Evolutionary conservation across 371 early-diverging fungal species (phyloP), one percentile per base, ranked within the genome.

Genomic region (Syncephalastrum sp.): DNA sequence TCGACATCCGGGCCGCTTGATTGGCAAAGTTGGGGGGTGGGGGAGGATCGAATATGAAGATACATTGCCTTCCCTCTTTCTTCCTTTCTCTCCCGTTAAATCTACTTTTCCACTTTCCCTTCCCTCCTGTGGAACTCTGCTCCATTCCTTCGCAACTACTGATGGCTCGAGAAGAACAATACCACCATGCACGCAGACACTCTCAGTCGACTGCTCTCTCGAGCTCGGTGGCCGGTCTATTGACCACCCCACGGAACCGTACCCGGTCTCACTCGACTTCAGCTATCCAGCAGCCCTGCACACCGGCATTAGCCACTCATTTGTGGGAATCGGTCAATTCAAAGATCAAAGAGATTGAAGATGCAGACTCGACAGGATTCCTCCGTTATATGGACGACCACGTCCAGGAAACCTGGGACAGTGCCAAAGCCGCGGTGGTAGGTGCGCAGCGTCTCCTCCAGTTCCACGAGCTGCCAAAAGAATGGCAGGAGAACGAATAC

Each of bases 401-500:
- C 14, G 68, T 73, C 13, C 71, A 70, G 29, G 83, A 82, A 38
- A 75, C 78, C 5, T 74, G 81, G 70, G 82, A 77, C 19, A 67
- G 70, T 1, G 77, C 79, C 17, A 80, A 77, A 45, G 86, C 88
- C 0, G 75, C 83, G 3, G 63, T 82, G 33, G 69, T 76, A 0
- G 88, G 85, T 8, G 81, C 85, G 19, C 77, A 82, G 50, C 74
- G 88, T 15, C 57, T 87, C 27, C 61, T 87, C 8, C 60, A 71
- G 1, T 75, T 85, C 47, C 83, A 87, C 41, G 88, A 87, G 43
- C 47, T 87, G 24, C 88, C 88, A 1, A 70, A 68, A 49, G 81
- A 82, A 63, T 81, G 88, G 81, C 82, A 82, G 61, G 86, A 87
- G 65, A 87, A 87, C 60, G 77, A 83, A 67, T 84, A 82, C 60